A percentile compares a stretch with the other conserved stretches of the same genome.
phyloP scores from a whole-genome alignment of 2,329 filamentous ascomycete species.

The Scytalidium lignicola region DNA sequence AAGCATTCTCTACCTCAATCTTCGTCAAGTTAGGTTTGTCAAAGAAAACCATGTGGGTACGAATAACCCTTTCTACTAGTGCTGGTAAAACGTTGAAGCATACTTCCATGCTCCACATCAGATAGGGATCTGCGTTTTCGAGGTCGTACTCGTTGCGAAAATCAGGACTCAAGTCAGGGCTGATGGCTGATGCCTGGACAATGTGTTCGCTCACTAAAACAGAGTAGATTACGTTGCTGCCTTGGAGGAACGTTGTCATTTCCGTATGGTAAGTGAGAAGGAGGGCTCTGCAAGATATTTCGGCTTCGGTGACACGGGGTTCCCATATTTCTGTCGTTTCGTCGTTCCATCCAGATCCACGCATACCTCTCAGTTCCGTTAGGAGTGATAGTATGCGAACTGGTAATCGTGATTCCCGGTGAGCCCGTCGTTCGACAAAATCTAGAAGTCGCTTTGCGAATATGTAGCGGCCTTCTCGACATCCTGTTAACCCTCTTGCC shows the following conservation, averaged over 20 bases:
- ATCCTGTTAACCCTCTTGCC: slow-evolving; percentile 5
- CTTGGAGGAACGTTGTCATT: slow-evolving; percentile 5
- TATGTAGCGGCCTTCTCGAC: slow-evolving; percentile 4
- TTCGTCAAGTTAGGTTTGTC: not conserved
- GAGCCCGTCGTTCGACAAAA: not conserved
- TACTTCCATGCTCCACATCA: slow-evolving; percentile 2
- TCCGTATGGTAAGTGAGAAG: slow-evolving; percentile 2
- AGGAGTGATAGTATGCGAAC: not conserved
- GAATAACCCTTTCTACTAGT: not conserved
- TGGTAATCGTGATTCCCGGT: not conserved
- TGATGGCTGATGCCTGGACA: not conserved
- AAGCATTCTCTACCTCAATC: slow-evolving; percentile 9
- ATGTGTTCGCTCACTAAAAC: slow-evolving; percentile 1
- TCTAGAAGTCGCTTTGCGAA: slow-evolving; percentile 4
- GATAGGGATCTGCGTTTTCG: slow-evolving; percentile 2
- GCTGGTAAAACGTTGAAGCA: slow-evolving; percentile 6
- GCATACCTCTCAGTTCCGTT: not conserved
- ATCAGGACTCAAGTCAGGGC: not conserved
- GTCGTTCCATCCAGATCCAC: slow-evolving; percentile 3
- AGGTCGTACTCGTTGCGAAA: no score
- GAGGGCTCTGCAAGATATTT: not conserved
- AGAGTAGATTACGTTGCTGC: slow-evolving; percentile 2
- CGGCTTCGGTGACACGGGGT: not conserved
- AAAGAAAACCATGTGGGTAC: not conserved
- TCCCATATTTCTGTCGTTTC: not conserved